Percentiles rank a stretch among this genome's conserved stretches.
These are phyloP conservation scores for Fusarium oligoseptatum DNA, from an alignment of 2,329 filamentous ascomycete genomes.

Conservation along the genomic window DNA sequence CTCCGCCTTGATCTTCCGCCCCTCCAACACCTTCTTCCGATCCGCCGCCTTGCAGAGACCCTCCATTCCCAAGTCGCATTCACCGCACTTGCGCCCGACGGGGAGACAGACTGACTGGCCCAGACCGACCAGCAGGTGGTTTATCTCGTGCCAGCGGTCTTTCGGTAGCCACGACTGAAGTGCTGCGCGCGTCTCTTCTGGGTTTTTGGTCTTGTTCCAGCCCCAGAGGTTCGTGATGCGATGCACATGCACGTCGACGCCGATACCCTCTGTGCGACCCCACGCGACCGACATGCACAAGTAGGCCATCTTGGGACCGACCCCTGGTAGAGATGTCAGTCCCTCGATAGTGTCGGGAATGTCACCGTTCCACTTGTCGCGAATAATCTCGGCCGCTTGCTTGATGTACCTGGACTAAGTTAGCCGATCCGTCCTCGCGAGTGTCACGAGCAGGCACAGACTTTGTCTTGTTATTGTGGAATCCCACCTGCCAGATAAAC, in stretches of 20 bases:
- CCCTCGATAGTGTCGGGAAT: constrained; percentile 85
- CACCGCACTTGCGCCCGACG: constrained; percentile 83
- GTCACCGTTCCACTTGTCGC: constrained; percentile 78
- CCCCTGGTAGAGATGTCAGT: constrained; percentile 83
- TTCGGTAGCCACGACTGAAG: constrained; percentile 86
- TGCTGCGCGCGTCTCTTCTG: constrained; percentile 83
- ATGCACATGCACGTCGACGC: constrained; percentile 95
- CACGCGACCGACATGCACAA: constrained; percentile 83
- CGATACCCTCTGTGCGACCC: constrained; percentile 78
- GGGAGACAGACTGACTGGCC: constrained; percentile 90
- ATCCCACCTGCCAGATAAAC: constrained; percentile 87
- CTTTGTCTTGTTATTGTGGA: constrained; percentile 95
- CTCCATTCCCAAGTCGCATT: constrained; percentile 82
- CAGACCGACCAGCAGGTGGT: constrained; percentile 87
- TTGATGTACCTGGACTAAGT: constrained; percentile 71
- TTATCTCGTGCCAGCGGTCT: constrained; percentile 93
- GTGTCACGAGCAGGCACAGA: constrained; percentile 33
- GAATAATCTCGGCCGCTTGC: constrained; percentile 77
- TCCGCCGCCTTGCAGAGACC: constrained; percentile 84
- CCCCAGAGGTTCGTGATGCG: constrained; percentile 95
- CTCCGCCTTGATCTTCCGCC: constrained; percentile 60
- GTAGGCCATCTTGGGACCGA: constrained; percentile 96
- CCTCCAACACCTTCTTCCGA: constrained; percentile 70
- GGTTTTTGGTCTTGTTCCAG: constrained; percentile 85
- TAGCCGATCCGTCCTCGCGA: constrained; percentile 21